Evolutionary conservation across 2,329 filamentous ascomycete species (phyloP).

Genomic region (Cladosporium oxysporum): DNA sequence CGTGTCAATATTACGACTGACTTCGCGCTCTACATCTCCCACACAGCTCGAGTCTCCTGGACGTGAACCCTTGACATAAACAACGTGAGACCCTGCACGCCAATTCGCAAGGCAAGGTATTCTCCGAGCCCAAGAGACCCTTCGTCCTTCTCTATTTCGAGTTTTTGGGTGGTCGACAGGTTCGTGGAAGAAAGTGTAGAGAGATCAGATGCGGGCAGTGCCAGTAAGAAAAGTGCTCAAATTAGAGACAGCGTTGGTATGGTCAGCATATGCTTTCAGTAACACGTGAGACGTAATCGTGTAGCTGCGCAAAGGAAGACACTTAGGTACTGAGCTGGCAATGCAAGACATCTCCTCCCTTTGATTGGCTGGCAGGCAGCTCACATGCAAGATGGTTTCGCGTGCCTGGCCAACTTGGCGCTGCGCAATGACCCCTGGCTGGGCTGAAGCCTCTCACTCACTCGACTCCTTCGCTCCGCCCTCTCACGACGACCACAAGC

Average conservation of each 20-base stretch:
- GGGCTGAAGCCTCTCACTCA: neutral
- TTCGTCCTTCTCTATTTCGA: neutral
- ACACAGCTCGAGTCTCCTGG: neutral
- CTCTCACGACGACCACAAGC: conserved; percentile 10
- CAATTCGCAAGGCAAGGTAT: neutral
- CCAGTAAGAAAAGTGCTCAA: neutral
- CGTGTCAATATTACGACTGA: neutral
- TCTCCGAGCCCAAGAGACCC: neutral
- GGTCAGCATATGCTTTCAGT: neutral
- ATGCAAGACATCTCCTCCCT: conserved; percentile 11
- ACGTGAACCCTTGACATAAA: neutral
- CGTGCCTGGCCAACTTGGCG: conserved; percentile 14
- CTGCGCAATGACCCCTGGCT: conserved; percentile 7
- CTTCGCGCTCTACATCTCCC: neutral
- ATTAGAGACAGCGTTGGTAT: neutral
- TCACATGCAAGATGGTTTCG: conserved; percentile 8
- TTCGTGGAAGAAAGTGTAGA: neutral
- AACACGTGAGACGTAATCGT: conserved; percentile 1
- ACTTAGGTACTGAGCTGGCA: conserved; percentile 8
- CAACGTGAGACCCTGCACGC: conserved; percentile 1
- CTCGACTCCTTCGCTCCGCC: conserved; percentile 1
- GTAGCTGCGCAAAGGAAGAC: conserved; percentile 7
- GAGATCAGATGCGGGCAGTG: neutral
- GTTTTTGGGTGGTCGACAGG: neutral
- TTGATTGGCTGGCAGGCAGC: conserved; percentile 1